Base-by-base conservation (phyloP, 2,329 filamentous ascomycete species). In the Cytospora chrysosperma region DNA sequence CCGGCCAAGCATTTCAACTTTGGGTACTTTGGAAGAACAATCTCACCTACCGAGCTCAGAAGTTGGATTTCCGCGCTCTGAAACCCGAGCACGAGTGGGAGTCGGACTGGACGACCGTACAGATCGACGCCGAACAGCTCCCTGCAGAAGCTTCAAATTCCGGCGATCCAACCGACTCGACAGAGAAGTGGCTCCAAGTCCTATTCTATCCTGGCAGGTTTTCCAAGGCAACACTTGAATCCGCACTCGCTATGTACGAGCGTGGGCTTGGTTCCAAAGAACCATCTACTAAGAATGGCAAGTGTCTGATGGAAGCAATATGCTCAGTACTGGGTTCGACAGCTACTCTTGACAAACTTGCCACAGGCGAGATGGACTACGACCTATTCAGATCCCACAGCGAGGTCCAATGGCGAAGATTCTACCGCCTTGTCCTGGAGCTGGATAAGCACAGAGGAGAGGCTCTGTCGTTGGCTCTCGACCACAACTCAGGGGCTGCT, bases 11-110 rank as follows among this genome's bases (percentile, higher is more conserved):
- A 21, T 82, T 86, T 70, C 83, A 83, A 68, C 71, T 94, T 49
- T 95, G 91, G 91, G 83, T 90, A 3, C 75, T 95, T 50, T 94
- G 91, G 90, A 92, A 93, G 77, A 93, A 93, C 73, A 93, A 93
- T 73, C 88, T 90, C 70, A 86, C 88, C 3, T 93, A 92, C 72
- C 83, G 89, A 65, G 82, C 93, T 12, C 90, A 91, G 73, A 86
- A 85, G 63, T 75, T 97, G 51, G 87, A 87, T 53, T 90, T 96
- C 67, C 51, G 53, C 30, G 57, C 61, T 7, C 61, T 56, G 47
- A 53, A 60, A 21, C 56, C 87, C 51, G 79, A 89, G 64, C 76
- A 80, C 4, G 76, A 81, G 4, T 91, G 94, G 84, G 77, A 80
- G 40, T 81, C 82, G 17, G 81, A 83, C 15, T 98, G 95, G 93